Evolutionary conservation across 2,329 filamentous ascomycete species (phyloP).

Genomic region (Talaromyces sp.): DNA sequence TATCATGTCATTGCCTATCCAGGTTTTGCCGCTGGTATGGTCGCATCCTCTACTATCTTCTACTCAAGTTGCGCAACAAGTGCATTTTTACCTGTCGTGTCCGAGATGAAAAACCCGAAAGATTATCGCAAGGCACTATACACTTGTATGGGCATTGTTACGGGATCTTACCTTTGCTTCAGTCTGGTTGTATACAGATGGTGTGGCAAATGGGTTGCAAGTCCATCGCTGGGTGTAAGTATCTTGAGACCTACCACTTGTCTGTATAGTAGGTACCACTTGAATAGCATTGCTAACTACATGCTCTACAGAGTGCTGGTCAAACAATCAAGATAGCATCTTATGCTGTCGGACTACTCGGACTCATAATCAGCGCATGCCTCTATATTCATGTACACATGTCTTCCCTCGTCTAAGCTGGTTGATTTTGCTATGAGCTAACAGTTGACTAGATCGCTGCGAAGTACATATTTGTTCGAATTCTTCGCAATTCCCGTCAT

Average conservation of each 20-base stretch:
- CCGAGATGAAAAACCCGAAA: constrained; percentile 61
- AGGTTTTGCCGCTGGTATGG: constrained; percentile 60
- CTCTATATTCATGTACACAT: constrained; percentile 46
- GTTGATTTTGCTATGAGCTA: too few species aligned
- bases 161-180: constrained; percentile 58
- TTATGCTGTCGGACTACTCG: constrained; percentile 60
- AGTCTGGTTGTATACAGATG: constrained; percentile 62
- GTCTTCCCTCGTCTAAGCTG: too few species aligned
- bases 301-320: constrained; percentile 48
- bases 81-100: constrained; percentile 64
- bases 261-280: too few species aligned
- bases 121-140: constrained; percentile 63
- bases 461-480: constrained; percentile 26
- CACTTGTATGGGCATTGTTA: constrained; percentile 61
- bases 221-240: constrained; percentile 55
- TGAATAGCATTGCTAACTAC: background rate
- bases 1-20: constrained; percentile 59
- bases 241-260: too few species aligned
- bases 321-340: constrained; percentile 61
- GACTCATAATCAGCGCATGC: constrained; percentile 54
- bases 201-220: constrained; percentile 64
- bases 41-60: constrained; percentile 60
- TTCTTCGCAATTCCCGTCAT: constrained; percentile 23
- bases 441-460: too few species aligned
- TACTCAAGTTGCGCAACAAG: constrained; percentile 60